Conservation (phyloP, 352 stramenopile species). For the Pythium graminicola region DNA sequence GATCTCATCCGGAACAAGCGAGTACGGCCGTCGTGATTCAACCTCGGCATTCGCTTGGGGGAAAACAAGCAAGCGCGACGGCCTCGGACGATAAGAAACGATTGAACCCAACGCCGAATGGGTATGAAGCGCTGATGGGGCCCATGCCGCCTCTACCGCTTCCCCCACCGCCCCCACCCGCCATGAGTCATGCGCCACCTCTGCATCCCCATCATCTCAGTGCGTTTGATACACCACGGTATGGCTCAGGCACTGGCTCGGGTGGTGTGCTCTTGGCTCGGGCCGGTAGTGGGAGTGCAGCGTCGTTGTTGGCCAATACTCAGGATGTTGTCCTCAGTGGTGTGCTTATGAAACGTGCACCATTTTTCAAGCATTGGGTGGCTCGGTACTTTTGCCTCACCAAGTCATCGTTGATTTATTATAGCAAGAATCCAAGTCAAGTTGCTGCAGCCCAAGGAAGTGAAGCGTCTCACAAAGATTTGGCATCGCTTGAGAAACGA, state of each 20-base stretch:
- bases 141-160: slow-evolving; percentile 1
- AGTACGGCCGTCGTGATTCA: slow-evolving; percentile 27
- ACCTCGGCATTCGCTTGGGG: slow-evolving; percentile 22
- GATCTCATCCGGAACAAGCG: slow-evolving; percentile 8
- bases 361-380: slow-evolving; percentile 75
- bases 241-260: neutral
- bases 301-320: slow-evolving; percentile 14
- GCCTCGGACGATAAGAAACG: slow-evolving; percentile 14
- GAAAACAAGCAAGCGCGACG: slow-evolving; percentile 13
- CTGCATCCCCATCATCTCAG: slow-evolving; percentile 24
- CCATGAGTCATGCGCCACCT: slow-evolving; percentile 13
- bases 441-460: slow-evolving; percentile 7
- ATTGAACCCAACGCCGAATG: neutral
- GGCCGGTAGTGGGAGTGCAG: slow-evolving; percentile 7
- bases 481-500: slow-evolving; percentile 41
- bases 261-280: slow-evolving; percentile 17
- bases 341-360: slow-evolving; percentile 55
- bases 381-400: slow-evolving; percentile 66
- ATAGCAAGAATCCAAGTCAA: slow-evolving; percentile 52
- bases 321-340: slow-evolving; percentile 57
- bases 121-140: slow-evolving; percentile 1
- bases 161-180: neutral
- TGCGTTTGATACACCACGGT: slow-evolving; percentile 9
- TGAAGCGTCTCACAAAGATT: slow-evolving; percentile 35
- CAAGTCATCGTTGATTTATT: slow-evolving; percentile 51